phyloP scores from a whole-genome alignment of 352 stramenopile genomes.

The Pythium grandisporangium region DNA sequence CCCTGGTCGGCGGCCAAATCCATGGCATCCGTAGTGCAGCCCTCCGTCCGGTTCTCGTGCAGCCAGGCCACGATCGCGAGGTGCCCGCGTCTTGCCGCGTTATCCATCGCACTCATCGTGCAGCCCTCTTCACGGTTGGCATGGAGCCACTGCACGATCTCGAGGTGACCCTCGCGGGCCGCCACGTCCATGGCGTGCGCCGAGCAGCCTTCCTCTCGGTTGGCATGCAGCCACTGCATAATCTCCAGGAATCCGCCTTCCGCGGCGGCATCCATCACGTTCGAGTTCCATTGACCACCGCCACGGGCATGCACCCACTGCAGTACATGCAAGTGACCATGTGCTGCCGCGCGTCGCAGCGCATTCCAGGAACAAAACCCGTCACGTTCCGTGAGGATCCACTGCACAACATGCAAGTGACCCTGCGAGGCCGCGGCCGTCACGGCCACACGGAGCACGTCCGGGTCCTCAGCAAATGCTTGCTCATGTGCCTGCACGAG shows the following conservation, averaged over 20 bases:
- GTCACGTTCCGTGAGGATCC: slow-evolving; percentile 15
- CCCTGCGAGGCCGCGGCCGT: slow-evolving; percentile 11
- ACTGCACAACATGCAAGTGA: slow-evolving; percentile 15
- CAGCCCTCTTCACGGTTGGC: slow-evolving; percentile 18
- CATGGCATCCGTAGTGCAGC: slow-evolving; percentile 19
- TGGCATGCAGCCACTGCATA: slow-evolving; percentile 14
- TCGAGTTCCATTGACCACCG: slow-evolving; percentile 13
- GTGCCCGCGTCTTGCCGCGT: slow-evolving; percentile 11
- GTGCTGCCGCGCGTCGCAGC: slow-evolving; percentile 9
- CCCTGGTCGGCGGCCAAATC: slow-evolving; percentile 12
- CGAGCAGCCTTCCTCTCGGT: slow-evolving; percentile 13
- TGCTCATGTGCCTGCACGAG: slow-evolving; percentile 16
- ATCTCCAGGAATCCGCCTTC: slow-evolving; percentile 15
- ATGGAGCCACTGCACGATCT: slow-evolving; percentile 17
- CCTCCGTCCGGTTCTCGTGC: slow-evolving; percentile 13
- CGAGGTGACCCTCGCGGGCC: slow-evolving; percentile 8
- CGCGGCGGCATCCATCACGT: slow-evolving; percentile 14
- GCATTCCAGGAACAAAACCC: slow-evolving; percentile 16
- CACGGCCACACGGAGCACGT: slow-evolving; percentile 10
- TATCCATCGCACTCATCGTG: slow-evolving; percentile 19
- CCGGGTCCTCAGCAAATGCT: slow-evolving; percentile 4
- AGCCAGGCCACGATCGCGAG: slow-evolving; percentile 15
- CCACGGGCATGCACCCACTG: slow-evolving; percentile 13
- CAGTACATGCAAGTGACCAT: slow-evolving; percentile 15
- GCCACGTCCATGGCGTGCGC: slow-evolving; percentile 17